Percentiles rank a stretch among this genome's conserved stretches.
Evolutionary conservation across 768 basidiomycete genomes (phyloP).

Genomic region (Pholiota molesta): DNA sequence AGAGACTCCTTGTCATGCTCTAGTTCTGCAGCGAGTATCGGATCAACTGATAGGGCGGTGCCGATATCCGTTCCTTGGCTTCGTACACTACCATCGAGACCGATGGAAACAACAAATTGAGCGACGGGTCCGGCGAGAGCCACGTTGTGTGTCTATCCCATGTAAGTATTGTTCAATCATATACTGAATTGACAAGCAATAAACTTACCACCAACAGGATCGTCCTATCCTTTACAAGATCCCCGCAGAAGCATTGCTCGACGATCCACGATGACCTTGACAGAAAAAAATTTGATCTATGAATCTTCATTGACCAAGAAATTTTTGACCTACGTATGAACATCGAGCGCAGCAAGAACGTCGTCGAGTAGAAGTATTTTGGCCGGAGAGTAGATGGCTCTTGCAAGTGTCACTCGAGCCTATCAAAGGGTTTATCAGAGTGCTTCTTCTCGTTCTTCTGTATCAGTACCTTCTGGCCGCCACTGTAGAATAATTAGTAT

Average conservation of each 20-base stretch:
- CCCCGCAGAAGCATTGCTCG: conserved; percentile 59
- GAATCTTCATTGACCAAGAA: not conserved
- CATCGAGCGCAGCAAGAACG: conserved; percentile 66
- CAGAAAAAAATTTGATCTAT: not conserved
- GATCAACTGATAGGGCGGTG: conserved; percentile 40
- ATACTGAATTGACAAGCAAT: not conserved
- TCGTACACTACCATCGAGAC: conserved; percentile 44
- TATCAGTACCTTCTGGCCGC: conserved; percentile 44
- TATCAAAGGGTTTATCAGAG: conserved; percentile 20
- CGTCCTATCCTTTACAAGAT: conserved; percentile 72
- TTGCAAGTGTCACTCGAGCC: conserved; percentile 49
- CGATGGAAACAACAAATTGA: conserved; percentile 55
- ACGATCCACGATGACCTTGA: conserved; percentile 6
- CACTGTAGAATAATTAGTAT: conserved; percentile 28
- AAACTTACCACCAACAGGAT: conserved; percentile 69
- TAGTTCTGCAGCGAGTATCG: conserved; percentile 33
- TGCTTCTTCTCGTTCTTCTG: not conserved
- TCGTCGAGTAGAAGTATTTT: conserved; percentile 73
- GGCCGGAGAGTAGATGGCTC: conserved; percentile 52
- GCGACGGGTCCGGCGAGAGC: conserved; percentile 53
- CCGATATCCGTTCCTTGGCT: conserved; percentile 47
- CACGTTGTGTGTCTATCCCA: conserved; percentile 45
- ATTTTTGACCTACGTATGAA: conserved; percentile 23
- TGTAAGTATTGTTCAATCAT: not conserved
- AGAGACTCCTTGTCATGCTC: conserved; percentile 25